phyloP scores from a whole-genome alignment of 306 rosid genomes.

The Ormosia semicastrata region DNA sequence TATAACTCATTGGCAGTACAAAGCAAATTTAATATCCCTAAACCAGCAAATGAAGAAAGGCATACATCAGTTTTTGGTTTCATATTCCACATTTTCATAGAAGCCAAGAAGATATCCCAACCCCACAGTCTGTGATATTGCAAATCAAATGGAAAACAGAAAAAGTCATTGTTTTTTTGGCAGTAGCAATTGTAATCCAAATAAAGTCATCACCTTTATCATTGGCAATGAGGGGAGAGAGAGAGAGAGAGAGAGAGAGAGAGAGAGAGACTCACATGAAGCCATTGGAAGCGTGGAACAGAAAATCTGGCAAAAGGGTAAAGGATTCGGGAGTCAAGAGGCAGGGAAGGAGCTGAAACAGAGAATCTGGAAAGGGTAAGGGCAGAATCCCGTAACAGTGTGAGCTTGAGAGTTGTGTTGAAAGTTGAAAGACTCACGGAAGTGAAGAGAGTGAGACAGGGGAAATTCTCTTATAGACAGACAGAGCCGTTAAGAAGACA shows the following conservation, averaged over 20 bases:
- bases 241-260: background rate
- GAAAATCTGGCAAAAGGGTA: background rate
- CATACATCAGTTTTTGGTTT: background rate
- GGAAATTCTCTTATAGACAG: background rate
- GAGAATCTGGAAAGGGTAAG: background rate
- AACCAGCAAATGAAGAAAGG: conserved; percentile 1
- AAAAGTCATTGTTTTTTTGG: background rate
- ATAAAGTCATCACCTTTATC: background rate
- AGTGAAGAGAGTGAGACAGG: background rate
- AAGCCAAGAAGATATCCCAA: background rate
- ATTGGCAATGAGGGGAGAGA: background rate
- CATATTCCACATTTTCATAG: background rate
- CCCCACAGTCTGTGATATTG: background rate
- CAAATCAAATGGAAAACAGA: conserved; percentile 13
- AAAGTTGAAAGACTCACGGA: background rate
- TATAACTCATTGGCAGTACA: background rate
- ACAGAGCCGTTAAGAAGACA: background rate
- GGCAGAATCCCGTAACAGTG: background rate
- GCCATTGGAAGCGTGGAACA: conserved; percentile 46
- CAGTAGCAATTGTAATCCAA: conserved; percentile 7
- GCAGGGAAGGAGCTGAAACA: background rate
- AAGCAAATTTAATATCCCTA: background rate
- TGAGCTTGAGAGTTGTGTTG: background rate
- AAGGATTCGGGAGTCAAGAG: background rate
- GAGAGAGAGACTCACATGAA: conserved; percentile 56